Conservation (phyloP, 2,329 filamentous ascomycete genomes). For the Fusarium humuli region DNA sequence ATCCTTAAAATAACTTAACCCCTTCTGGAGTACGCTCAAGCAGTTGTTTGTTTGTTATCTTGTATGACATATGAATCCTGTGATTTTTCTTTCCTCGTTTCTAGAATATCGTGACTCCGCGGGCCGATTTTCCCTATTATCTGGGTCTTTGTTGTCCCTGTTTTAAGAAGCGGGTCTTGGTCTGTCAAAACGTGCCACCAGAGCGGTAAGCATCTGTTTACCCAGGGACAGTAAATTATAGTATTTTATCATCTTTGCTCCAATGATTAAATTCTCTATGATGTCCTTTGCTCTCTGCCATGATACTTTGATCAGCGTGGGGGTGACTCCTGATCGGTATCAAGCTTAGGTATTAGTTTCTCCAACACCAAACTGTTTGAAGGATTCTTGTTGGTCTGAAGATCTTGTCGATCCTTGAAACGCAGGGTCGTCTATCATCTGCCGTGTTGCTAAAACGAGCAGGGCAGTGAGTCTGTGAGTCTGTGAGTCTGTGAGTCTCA, state of each 20-base stretch:
- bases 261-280: background rate
- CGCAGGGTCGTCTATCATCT: background rate
- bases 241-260: background rate
- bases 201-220: background rate
- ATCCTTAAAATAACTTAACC: constrained; percentile 3
- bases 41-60: background rate
- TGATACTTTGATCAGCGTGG: constrained; percentile 11
- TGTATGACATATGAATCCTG: constrained; percentile 22
- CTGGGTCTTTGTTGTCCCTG: constrained; percentile 13
- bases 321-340: background rate
- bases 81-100: constrained; percentile 18
- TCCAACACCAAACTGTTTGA: background rate
- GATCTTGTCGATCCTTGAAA: constrained; percentile 13
- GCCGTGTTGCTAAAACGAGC: background rate
- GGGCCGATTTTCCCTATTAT: constrained; percentile 28
- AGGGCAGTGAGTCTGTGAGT: background rate
- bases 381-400: constrained; percentile 3
- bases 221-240: background rate
- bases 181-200: background rate
- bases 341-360: background rate
- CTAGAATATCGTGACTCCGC: constrained; percentile 26
- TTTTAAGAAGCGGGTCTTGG: constrained; percentile 10
- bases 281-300: background rate
- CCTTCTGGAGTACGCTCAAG: background rate
- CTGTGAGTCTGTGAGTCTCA: background rate